Base-by-base conservation (phyloP, 306 rosid genomes). In the Lablab purpureus region DNA sequence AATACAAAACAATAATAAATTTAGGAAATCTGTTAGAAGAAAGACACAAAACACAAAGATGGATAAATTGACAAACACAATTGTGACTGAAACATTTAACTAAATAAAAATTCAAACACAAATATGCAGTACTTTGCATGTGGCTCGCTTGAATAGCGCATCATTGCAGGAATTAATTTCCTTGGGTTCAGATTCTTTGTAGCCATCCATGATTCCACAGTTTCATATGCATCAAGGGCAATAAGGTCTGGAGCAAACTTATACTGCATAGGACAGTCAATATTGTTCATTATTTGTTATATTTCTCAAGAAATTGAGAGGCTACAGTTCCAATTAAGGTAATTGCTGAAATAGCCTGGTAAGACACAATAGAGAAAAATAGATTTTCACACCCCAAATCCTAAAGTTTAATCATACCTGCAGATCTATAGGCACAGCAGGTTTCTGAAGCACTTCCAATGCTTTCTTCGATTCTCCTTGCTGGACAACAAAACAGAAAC, bases 81-180 rank as follows among this genome's bases (percentile, higher is more conserved):
- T 63, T 75, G 75, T 67, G 25, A 71, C 36, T 37, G 46, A 59
- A 80, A 59, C 46, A 74, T 37, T 80, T 60, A 80, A 45, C 74
- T 47, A 59, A 69, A 40, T 79, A 77, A 82, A 84, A 82, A 72
- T 67, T 67, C 6, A 80, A 19, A 52, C 62, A 50, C 67, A 62
- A 80, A 66, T 55, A 45, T 56, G 81, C 34, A 74, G 86, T 89
- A 92, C 99, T 91, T 95, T 68, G 99, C 99, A 90, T 93, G 98
- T 50, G 98, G 98, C 88, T 95, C 99, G 77, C 97, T 91, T 56
- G 98, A 95, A 83, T 95, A 95, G 52, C 98, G 97, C 98, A 95
- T 95, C 99, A 95, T 95, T 79, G 99, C 99, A 64, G 99, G 99
- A 91, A 95, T 89, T 75, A 95, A 86, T 86, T 95, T 95, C 90